phyloP scores from a whole-genome alignment of 805 yeast genomes.

The Yamadazyma ubonensis region DNA sequence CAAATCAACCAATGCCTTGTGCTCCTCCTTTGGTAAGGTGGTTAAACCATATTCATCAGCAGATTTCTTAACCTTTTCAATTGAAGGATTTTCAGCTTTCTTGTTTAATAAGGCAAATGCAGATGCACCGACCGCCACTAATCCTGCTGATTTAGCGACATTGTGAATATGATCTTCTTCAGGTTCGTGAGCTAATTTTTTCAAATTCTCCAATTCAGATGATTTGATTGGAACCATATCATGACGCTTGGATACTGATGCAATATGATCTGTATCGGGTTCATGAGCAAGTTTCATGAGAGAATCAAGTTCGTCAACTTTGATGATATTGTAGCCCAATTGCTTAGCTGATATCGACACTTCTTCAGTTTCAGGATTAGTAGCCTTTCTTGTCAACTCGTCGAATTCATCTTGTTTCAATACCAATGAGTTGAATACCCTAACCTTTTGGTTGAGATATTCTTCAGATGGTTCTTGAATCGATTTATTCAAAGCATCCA shows the following conservation, averaged over 20 bases:
- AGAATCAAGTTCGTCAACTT: conserved; percentile 15
- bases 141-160: conserved; percentile 16
- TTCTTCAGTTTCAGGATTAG: conserved; percentile 12
- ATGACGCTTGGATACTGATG: conserved; percentile 4
- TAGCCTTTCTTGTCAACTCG: conserved; percentile 5
- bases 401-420: conserved; percentile 2
- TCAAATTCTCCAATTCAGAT: conserved; percentile 17
- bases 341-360: neutral
- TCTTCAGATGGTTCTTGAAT: conserved; percentile 11
- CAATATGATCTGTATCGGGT: conserved; percentile 12
- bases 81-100: conserved; percentile 14
- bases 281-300: conserved; percentile 10
- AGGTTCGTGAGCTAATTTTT: conserved; percentile 23
- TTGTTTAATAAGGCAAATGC: conserved; percentile 6
- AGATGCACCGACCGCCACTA: conserved; percentile 15
- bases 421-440: conserved; percentile 1
- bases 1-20: conserved; percentile 12
- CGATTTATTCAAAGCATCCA: conserved; percentile 9
- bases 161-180: conserved; percentile 16
- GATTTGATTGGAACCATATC: conserved; percentile 6
- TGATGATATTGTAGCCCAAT: conserved; percentile 19
- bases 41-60: conserved; percentile 11
- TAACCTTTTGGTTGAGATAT: conserved; percentile 11
- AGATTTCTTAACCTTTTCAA: conserved; percentile 17
- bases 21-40: conserved; percentile 12